phyloP scores from a whole-genome alignment of 108 stramenopile genomes.

The Nannochloropsis gaditana region DNA sequence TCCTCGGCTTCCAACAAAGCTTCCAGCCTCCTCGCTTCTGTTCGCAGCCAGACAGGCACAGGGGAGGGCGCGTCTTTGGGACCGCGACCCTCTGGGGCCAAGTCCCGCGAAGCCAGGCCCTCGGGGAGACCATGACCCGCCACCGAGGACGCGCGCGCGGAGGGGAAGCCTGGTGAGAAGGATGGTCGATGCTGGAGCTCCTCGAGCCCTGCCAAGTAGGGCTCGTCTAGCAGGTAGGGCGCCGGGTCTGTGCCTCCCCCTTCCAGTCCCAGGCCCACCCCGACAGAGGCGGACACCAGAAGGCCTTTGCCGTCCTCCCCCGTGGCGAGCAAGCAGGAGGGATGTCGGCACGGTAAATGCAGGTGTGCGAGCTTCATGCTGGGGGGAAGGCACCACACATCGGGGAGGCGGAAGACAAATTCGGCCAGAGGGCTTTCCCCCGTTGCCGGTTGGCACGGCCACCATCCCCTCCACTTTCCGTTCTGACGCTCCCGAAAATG shows the following conservation, averaged over 20 bases:
- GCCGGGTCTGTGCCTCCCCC: not conserved
- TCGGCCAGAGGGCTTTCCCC: not conserved
- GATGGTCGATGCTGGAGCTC: not conserved
- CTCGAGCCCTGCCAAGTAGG: not conserved
- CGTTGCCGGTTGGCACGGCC: not conserved
- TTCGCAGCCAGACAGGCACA: not conserved
- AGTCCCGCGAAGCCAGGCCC: not conserved
- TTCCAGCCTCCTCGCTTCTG: not conserved
- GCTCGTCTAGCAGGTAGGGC: not conserved
- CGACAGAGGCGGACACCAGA: not conserved
- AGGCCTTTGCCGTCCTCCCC: not conserved
- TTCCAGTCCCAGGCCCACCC: not conserved
- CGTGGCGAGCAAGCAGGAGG: not conserved
- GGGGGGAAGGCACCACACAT: not conserved
- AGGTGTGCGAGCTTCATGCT: not conserved
- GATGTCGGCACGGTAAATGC: not conserved
- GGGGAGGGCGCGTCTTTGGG: not conserved
- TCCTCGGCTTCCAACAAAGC: not conserved
- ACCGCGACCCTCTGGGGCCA: not conserved
- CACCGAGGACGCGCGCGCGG: not conserved
- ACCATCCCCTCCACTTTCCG: not conserved
- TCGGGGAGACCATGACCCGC: not conserved
- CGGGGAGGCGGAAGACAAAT: not conserved
- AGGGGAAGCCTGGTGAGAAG: not conserved
- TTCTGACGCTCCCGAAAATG: not conserved